A percentile compares a stretch with the other conserved stretches of the same genome.
Conservation (phyloP, 768 basidiomycete species). For the Podaxis sp. region DNA sequence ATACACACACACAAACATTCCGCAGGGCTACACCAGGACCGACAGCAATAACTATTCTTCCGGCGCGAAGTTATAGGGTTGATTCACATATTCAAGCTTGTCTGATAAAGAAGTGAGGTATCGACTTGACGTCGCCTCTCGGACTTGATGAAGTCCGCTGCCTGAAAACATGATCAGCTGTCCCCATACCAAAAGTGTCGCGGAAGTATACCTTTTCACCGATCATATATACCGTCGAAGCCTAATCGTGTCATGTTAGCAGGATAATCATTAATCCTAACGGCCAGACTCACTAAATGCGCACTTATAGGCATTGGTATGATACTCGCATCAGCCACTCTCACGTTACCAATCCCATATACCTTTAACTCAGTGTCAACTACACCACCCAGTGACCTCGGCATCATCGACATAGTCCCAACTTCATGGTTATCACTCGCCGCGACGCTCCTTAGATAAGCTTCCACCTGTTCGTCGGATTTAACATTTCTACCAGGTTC, state of each 20-base stretch:
- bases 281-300: conserved; percentile 25
- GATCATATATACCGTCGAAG: conserved; percentile 29
- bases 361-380: conserved; percentile 35
- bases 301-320: conserved; percentile 34
- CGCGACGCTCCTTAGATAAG: conserved; percentile 26
- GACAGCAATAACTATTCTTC: too few relatives aligned
- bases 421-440: conserved; percentile 34
- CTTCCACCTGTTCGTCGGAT: conserved; percentile 22
- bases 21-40: too few relatives aligned
- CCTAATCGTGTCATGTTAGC: conserved; percentile 9
- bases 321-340: conserved; percentile 35
- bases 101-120: too few relatives aligned
- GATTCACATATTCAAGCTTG: too few relatives aligned
- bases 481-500: conserved; percentile 27
- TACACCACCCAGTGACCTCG: conserved; percentile 36
- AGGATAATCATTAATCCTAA: conserved; percentile 2
- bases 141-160: conserved; percentile 16
- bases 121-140: background rate
- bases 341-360: conserved; percentile 34
- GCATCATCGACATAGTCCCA: conserved; percentile 41
- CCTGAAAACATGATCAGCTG: conserved; percentile 1
- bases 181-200: background rate
- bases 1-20: too few relatives aligned
- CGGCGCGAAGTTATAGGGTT: too few relatives aligned
- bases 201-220: conserved; percentile 25